phyloP scores from a whole-genome alignment of 768 basidiomycete species.

The Atractiella rhizophila region DNA sequence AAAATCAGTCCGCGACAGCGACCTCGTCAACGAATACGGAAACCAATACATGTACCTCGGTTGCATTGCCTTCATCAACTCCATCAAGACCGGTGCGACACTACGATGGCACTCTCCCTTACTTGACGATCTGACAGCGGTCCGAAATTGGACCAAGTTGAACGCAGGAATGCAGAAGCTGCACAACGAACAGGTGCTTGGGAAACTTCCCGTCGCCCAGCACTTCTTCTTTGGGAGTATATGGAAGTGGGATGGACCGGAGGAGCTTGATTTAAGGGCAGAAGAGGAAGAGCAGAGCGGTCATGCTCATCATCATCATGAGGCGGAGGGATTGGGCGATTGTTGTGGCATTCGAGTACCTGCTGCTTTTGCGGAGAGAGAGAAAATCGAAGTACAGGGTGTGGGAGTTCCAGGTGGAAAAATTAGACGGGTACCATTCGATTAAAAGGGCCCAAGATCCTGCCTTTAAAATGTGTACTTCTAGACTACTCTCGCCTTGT shows the following conservation, averaged over 20 bases:
- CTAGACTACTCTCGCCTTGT: no score
- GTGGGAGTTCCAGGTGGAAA: conserved; percentile 29
- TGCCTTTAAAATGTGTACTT: no score
- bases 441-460: no score
- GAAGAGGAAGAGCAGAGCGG: conserved; percentile 6
- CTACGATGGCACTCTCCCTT: conserved; percentile 96
- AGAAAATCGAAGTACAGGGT: conserved; percentile 19
- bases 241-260: conserved; percentile 21
- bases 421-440: conserved; percentile 55
- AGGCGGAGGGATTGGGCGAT: conserved; percentile 47
- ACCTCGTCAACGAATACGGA: conserved; percentile 73
- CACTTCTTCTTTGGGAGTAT: conserved; percentile 84
- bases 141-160: conserved; percentile 65
- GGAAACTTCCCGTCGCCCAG: conserved; percentile 82
- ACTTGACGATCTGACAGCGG: conserved; percentile 60
- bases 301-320: conserved; percentile 15
- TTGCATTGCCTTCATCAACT: conserved; percentile 72
- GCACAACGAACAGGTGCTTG: conserved; percentile 83
- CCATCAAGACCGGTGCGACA: conserved; percentile 83
- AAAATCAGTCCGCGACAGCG: conserved; percentile 71
- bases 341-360: conserved; percentile 80
- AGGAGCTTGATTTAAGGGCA: conserved; percentile 1
- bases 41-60: conserved; percentile 91
- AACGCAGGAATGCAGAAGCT: conserved; percentile 93
- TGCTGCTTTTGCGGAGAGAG: conserved; percentile 44